Conservation (phyloP, 2,329 filamentous ascomycete species). For the Hypoxylon sp. region DNA sequence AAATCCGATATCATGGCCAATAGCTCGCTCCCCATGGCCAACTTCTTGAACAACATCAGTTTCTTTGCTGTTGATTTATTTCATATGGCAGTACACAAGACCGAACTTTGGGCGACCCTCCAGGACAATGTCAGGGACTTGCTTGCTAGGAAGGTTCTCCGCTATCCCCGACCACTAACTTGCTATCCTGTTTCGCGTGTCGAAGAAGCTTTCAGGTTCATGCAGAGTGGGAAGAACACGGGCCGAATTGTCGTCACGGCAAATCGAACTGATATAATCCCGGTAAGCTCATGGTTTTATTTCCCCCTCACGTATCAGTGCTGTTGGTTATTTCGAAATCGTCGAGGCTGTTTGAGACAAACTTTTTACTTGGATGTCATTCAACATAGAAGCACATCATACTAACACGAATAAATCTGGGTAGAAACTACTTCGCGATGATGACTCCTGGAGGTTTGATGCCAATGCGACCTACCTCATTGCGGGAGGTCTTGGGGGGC, state of each 20-base stretch:
- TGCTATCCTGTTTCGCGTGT: conserved; percentile 24
- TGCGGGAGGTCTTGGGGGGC: conserved; percentile 49
- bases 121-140: conserved; percentile 16
- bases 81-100: conserved; percentile 8
- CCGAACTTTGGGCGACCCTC: background rate
- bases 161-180: conserved; percentile 8
- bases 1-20: conserved; percentile 56
- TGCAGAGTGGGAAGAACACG: conserved; percentile 23
- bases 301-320: background rate
- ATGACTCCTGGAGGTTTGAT: conserved; percentile 1
- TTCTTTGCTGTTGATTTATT: conserved; percentile 31
- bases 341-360: too few species aligned
- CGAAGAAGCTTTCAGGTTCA: conserved; percentile 36
- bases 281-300: conserved; percentile 16
- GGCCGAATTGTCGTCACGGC: conserved; percentile 21
- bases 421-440: conserved; percentile 36
- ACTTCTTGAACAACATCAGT: conserved; percentile 50
- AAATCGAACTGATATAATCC: conserved; percentile 13
- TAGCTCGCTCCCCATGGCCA: conserved; percentile 56
- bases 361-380: too few species aligned
- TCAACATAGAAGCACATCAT: too few species aligned
- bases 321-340: background rate
- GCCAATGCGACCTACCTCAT: conserved; percentile 48
- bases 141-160: background rate
- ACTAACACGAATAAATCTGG: conserved; percentile 8